Percentiles rank a stretch among this genome's conserved stretches.
These are phyloP conservation scores for Magnusiomyces clavatus DNA, from an alignment of 1,139 yeast genomes.

Conservation along the genomic window DNA sequence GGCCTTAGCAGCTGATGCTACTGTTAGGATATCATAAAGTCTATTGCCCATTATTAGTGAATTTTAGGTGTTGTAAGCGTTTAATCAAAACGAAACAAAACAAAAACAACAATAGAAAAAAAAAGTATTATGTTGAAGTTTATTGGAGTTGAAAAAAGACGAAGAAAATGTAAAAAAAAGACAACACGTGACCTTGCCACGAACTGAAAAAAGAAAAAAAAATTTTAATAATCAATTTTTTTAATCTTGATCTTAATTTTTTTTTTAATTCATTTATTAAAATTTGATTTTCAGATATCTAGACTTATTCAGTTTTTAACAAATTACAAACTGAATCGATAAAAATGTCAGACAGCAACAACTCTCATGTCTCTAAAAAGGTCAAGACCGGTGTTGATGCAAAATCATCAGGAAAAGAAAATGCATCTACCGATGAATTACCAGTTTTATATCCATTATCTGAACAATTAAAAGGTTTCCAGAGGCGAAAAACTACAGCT, in stretches of 20 bases:
- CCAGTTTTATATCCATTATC: slow-evolving; percentile 3
- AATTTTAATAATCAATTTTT: neutral
- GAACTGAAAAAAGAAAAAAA: neutral
- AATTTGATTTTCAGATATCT: too few relatives aligned
- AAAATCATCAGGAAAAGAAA: slow-evolving; percentile 1
- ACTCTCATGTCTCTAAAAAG: slow-evolving; percentile 18
- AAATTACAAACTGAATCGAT: neutral
- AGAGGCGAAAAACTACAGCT: slow-evolving; percentile 53
- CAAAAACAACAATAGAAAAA: neutral
- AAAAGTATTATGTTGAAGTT: neutral
- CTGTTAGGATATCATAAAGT: slow-evolving; percentile 18
- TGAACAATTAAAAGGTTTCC: slow-evolving; percentile 12
- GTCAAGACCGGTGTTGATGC: slow-evolving; percentile 9
- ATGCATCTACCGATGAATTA: slow-evolving; percentile 2
- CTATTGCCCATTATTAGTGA: slow-evolving; percentile 13
- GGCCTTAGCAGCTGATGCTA: slow-evolving; percentile 16
- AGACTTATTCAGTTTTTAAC: too few relatives aligned
- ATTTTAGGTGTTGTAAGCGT: neutral
- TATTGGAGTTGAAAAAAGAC: neutral
- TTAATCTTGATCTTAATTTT: neutral
- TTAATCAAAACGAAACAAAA: neutral
- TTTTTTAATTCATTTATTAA: neutral
- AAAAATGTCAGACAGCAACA: neutral
- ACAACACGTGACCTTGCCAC: neutral
- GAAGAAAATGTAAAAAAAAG: neutral